A percentile compares a stretch with the other conserved stretches of the same genome.
Evolutionary conservation across 2,329 filamentous ascomycete species (phyloP).

Genomic region (Fusarium sp.): DNA sequence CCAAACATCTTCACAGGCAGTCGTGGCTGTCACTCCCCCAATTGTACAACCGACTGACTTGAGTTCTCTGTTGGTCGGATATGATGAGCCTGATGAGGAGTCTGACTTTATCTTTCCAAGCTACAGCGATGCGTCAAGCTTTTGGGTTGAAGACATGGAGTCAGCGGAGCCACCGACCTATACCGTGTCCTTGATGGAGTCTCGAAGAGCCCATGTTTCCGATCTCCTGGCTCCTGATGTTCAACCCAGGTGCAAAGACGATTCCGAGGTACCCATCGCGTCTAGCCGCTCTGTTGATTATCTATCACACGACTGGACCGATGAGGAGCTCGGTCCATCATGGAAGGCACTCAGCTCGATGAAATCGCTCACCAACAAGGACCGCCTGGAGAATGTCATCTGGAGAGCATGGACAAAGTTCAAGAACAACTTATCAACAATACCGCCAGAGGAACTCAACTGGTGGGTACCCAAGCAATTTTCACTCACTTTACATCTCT

Average conservation of each 20-base stretch:
- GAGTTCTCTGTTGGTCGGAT: not conserved
- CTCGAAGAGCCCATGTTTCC: not conserved
- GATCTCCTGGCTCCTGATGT: not conserved
- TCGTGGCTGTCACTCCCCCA: too few relatives aligned
- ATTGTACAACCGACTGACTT: not conserved
- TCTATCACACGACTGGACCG: not conserved
- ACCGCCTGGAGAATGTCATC: not conserved
- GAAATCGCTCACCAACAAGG: not conserved
- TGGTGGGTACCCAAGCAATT: not conserved
- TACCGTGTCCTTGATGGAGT: not conserved
- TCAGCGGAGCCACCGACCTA: not conserved
- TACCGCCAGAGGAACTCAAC: not conserved
- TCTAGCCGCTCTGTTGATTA: not conserved
- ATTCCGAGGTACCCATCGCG: not conserved
- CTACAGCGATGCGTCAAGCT: not conserved
- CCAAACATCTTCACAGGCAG: too few relatives aligned
- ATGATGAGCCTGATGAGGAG: not conserved
- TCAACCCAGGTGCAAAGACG: not conserved
- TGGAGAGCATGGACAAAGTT: not conserved
- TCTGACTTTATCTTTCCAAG: not conserved
- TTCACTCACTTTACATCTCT: not conserved
- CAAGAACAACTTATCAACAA: not conserved
- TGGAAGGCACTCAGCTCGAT: not conserved
- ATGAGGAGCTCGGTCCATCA: not conserved
- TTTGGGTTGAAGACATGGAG: not conserved